Conservation (phyloP, 2,329 filamentous ascomycete species). For the Aurifilum marmelostoma region DNA sequence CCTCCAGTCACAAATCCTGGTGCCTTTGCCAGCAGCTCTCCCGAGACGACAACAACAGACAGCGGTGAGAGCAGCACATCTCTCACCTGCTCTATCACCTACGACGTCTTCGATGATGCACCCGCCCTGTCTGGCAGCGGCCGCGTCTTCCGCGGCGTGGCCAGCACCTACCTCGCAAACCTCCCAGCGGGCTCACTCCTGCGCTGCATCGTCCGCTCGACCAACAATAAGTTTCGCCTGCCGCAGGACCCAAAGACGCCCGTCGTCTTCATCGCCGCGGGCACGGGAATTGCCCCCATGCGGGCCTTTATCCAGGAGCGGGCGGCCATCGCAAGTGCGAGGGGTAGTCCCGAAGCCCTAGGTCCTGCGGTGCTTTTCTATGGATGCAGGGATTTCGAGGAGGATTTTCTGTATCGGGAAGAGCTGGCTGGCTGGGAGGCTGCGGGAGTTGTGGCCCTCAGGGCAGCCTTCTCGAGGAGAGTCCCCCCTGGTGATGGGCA, state of each 20-base stretch:
- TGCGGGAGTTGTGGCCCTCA: conserved; percentile 26
- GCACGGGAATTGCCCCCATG: conserved; percentile 53
- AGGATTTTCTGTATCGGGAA: conserved; percentile 40
- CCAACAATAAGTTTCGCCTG: conserved; percentile 48
- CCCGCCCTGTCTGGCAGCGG: conserved; percentile 44
- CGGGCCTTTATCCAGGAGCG: conserved; percentile 43
- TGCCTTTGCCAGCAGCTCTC: not conserved
- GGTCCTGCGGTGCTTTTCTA: conserved; percentile 46
- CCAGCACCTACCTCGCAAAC: conserved; percentile 51
- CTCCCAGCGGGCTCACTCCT: conserved; percentile 27
- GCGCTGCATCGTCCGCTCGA: conserved; percentile 15
- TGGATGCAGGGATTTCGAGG: conserved; percentile 42
- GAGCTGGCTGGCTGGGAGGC: conserved; percentile 33
- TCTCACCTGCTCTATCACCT: conserved; percentile 49
- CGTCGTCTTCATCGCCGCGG: conserved; percentile 54
- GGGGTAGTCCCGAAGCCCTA: conserved; percentile 33
- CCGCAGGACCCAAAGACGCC: conserved; percentile 46
- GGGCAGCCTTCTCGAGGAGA: conserved; percentile 22
- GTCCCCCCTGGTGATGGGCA: not conserved
- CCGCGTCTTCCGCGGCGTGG: conserved; percentile 46
- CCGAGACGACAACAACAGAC: conserved; percentile 7
- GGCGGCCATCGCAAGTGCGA: conserved; percentile 38
- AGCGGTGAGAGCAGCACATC: conserved; percentile 3
- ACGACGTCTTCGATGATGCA: conserved; percentile 54
- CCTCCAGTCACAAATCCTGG: conserved; percentile 43